These are phyloP conservation scores for Xylariaceae sp. DNA, from an alignment of 2,329 filamentous ascomycete species.

Conservation along the genomic window DNA sequence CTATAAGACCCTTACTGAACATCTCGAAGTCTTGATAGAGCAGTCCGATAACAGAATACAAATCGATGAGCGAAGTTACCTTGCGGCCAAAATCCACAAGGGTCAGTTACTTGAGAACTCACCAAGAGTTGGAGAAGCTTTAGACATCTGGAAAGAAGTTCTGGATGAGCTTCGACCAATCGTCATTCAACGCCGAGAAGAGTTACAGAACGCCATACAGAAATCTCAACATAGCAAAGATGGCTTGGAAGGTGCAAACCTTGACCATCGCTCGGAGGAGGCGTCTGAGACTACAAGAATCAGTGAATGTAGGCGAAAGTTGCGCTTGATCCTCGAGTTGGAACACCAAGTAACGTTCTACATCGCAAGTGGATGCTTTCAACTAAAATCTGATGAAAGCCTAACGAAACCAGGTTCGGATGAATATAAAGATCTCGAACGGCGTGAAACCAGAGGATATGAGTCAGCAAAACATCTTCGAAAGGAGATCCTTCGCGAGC, in stretches of 20 bases:
- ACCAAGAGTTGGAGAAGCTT: constrained; percentile 61
- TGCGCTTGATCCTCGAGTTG: constrained; percentile 72
- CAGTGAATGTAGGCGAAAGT: constrained; percentile 56
- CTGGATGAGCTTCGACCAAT: constrained; percentile 46
- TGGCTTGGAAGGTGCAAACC: constrained; percentile 13
- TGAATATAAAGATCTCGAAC: constrained; percentile 62
- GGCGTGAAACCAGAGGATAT: constrained; percentile 68
- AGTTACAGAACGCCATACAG: constrained; percentile 51
- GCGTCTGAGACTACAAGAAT: constrained; percentile 45
- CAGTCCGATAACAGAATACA: constrained; percentile 67
- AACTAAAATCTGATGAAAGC: constrained; percentile 69
- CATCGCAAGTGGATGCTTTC: constrained; percentile 75
- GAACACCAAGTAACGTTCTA: constrained; percentile 83
- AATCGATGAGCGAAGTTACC: constrained; percentile 62
- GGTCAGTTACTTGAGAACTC: constrained; percentile 80
- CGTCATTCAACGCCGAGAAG: constrained; percentile 61
- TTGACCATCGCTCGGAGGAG: too few relatives aligned
- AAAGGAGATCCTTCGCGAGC: constrained; percentile 67
- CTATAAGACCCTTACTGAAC: constrained; percentile 70
- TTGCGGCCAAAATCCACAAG: constrained; percentile 60
- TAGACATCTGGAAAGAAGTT: constrained; percentile 64
- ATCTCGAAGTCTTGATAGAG: constrained; percentile 87
- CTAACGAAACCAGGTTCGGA: constrained; percentile 64
- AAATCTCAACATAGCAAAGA: constrained; percentile 27
- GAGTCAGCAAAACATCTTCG: constrained; percentile 73